phyloP scores from a whole-genome alignment of 345 rosid genomes.

The Xanthoceras sorbifolium region DNA sequence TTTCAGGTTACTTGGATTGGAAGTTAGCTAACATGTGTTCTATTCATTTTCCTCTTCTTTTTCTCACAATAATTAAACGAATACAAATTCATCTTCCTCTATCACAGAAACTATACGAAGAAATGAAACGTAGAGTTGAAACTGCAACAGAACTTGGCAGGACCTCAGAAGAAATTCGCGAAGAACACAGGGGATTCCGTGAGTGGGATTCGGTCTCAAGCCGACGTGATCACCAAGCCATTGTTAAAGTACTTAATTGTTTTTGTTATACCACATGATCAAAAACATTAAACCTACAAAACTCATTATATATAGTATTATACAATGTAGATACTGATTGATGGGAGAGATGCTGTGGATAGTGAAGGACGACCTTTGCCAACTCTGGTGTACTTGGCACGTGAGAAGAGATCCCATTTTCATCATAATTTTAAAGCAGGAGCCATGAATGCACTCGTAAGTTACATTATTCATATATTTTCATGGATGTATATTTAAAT shows the following conservation, averaged over 20 bases:
- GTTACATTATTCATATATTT: neutral
- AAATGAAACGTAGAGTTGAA: constrained; percentile 33
- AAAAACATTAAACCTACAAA: too few species aligned
- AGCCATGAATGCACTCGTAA: constrained; percentile 51
- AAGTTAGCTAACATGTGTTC: neutral
- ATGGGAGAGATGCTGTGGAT: constrained; percentile 37
- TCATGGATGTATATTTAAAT: neutral
- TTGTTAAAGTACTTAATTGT: constrained; percentile 30
- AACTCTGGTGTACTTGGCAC: constrained; percentile 45
- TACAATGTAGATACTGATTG: constrained; percentile 18
- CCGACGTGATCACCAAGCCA: constrained; percentile 37
- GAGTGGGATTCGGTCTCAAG: constrained; percentile 35
- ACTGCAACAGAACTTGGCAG: constrained; percentile 26
- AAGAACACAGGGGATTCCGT: constrained; percentile 33
- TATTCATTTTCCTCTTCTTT: too few species aligned
- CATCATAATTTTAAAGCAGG: constrained; percentile 59
- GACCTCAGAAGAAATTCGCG: constrained; percentile 28
- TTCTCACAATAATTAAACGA: too few species aligned
- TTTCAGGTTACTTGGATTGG: neutral
- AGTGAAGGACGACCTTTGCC: constrained; percentile 33
- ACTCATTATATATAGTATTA: neutral
- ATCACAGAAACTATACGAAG: constrained; percentile 37
- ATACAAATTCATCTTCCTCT: constrained; percentile 9
- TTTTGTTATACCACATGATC: neutral
- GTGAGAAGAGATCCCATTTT: constrained; percentile 46